phyloP scores from a whole-genome alignment of 768 basidiomycete genomes.

The Paxillus ammoniavirescens region DNA sequence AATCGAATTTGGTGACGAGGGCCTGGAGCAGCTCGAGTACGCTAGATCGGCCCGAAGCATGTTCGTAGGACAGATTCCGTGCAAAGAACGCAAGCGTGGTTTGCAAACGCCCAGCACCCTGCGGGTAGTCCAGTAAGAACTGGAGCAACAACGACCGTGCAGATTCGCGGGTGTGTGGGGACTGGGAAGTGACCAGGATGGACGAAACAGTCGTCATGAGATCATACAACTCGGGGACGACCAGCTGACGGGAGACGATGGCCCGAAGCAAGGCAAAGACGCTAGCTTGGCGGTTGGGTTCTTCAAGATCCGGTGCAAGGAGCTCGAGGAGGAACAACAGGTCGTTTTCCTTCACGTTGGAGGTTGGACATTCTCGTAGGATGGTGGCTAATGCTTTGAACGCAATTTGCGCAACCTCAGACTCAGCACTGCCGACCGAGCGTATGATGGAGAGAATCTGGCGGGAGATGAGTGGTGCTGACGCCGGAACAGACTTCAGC shows the following conservation, averaged over 20 bases:
- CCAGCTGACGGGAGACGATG: slow-evolving; percentile 86
- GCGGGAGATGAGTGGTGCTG: slow-evolving; percentile 77
- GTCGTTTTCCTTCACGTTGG: slow-evolving; percentile 87
- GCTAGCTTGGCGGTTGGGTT: slow-evolving; percentile 77
- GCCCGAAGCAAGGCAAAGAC: slow-evolving; percentile 89
- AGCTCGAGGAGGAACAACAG: slow-evolving; percentile 84
- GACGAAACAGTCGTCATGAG: slow-evolving; percentile 91
- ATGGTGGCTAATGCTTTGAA: slow-evolving; percentile 84
- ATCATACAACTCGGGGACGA: slow-evolving; percentile 96
- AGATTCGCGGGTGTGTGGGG: slow-evolving; percentile 85
- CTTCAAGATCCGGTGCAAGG: slow-evolving; percentile 87
- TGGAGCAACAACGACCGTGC: slow-evolving; percentile 87
- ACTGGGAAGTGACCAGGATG: slow-evolving; percentile 92
- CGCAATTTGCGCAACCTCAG: slow-evolving; percentile 85
- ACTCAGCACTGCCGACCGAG: slow-evolving; percentile 81
- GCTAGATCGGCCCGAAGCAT: slow-evolving; percentile 89
- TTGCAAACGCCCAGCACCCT: slow-evolving; percentile 86
- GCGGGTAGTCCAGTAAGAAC: slow-evolving; percentile 96
- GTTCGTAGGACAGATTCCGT: slow-evolving; percentile 86
- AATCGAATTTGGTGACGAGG: slow-evolving; percentile 81
- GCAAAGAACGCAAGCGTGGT: slow-evolving; percentile 90
- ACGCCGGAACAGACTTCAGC: slow-evolving; percentile 66
- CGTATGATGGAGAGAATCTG: slow-evolving; percentile 84
- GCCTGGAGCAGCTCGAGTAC: slow-evolving; percentile 92
- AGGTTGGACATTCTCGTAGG: slow-evolving; percentile 83